A percentile compares a stretch with the other conserved stretches of the same genome.
These are phyloP conservation scores for Coprinopsis strossmayeri DNA, from an alignment of 768 basidiomycete species.

Conservation along the genomic window DNA sequence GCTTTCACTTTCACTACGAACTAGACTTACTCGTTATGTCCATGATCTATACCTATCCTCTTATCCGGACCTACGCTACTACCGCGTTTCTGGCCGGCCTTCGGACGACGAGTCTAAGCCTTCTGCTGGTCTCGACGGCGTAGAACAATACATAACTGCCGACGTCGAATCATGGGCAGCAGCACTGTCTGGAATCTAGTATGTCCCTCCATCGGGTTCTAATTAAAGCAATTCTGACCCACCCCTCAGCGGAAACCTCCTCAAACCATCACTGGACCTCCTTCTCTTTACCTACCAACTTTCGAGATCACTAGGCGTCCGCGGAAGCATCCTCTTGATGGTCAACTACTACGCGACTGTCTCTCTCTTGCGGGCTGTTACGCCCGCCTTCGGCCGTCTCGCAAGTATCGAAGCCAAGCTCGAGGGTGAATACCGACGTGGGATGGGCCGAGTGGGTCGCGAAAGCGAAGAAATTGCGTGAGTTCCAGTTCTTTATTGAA, in stretches of 20 bases:
- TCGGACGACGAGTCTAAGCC: conserved; percentile 5
- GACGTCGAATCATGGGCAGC: conserved; percentile 90
- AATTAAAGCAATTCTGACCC: too few species aligned
- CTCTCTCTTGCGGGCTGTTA: conserved; percentile 73
- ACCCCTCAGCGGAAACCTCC: conserved; percentile 70
- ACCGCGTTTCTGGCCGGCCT: conserved; percentile 26
- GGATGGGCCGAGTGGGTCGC: conserved; percentile 77
- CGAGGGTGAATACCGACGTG: conserved; percentile 87
- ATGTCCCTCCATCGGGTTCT: conserved; percentile 28
- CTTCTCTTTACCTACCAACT: conserved; percentile 91
- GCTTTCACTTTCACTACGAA: conserved; percentile 75
- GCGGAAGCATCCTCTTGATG: conserved; percentile 78
- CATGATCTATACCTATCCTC: conserved; percentile 89
- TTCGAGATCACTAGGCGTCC: conserved; percentile 75
- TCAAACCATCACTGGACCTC: conserved; percentile 89
- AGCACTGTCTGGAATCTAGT: conserved; percentile 83
- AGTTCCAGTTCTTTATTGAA: too few species aligned
- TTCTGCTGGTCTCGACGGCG: conserved; percentile 50
- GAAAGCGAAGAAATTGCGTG: conserved; percentile 92
- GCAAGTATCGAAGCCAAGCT: conserved; percentile 84
- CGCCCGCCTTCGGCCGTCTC: conserved; percentile 87
- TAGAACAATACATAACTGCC: conserved; percentile 90
- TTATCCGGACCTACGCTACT: conserved; percentile 65
- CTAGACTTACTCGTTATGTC: conserved; percentile 82
- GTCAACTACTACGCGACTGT: conserved; percentile 85